Evolutionary conservation across 306 rosid genomes (phyloP).

Genomic region (Boehmeria nivea): DNA sequence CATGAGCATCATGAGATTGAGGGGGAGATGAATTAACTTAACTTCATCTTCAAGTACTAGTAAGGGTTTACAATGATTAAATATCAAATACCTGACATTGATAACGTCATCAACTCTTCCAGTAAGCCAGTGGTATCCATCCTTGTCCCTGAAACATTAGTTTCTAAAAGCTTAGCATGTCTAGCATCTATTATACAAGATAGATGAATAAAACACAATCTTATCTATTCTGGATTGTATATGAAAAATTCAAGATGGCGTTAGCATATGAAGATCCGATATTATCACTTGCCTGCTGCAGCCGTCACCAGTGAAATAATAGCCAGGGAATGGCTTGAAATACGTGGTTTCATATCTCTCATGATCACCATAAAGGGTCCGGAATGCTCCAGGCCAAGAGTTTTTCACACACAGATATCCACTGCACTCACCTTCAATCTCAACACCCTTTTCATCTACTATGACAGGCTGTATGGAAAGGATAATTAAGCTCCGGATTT

Average conservation of each 20-base stretch:
- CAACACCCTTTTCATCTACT: slow-evolving; percentile 93
- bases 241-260: too few relatives aligned
- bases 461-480: slow-evolving; percentile 58
- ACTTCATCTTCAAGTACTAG: background rate
- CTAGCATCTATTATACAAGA: slow-evolving; percentile 19
- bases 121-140: slow-evolving; percentile 96
- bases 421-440: slow-evolving; percentile 87
- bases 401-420: slow-evolving; percentile 83
- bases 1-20: background rate
- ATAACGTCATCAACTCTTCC: slow-evolving; percentile 99
- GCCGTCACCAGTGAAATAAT: slow-evolving; percentile 97
- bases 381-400: slow-evolving; percentile 98
- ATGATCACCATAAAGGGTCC: slow-evolving; percentile 92
- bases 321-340: slow-evolving; percentile 93
- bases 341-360: slow-evolving; percentile 96
- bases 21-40: background rate
- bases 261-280: too few relatives aligned
- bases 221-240: too few relatives aligned
- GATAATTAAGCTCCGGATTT: slow-evolving; percentile 17
- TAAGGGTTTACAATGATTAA: background rate
- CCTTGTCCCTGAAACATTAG: slow-evolving; percentile 76
- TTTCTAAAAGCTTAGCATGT: slow-evolving; percentile 24
- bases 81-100: slow-evolving; percentile 73
- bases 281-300: slow-evolving; percentile 58
- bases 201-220: too few relatives aligned